A percentile compares a stretch with the other conserved stretches of the same genome.
Conservation (phyloP, 2,329 filamentous ascomycete species). For the Nemania abortiva region DNA sequence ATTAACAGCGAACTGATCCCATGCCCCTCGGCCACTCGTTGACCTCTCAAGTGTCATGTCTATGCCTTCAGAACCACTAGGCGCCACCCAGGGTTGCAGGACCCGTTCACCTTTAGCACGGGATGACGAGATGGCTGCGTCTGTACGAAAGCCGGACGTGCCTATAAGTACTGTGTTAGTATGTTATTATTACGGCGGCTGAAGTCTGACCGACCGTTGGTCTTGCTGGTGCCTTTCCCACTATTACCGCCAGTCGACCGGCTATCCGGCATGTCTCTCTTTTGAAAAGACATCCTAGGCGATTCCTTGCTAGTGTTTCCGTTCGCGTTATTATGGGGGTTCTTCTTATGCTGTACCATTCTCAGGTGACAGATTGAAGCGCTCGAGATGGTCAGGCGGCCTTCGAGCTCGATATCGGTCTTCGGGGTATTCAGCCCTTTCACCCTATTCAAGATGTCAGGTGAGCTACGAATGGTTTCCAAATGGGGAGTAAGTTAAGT, state of each 20-base stretch:
- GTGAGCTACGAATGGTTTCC: slow-evolving; percentile 39
- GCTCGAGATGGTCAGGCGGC: slow-evolving; percentile 37
- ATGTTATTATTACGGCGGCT: slow-evolving; percentile 20
- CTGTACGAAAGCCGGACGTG: slow-evolving; percentile 81
- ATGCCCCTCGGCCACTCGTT: slow-evolving; percentile 61
- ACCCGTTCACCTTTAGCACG: slow-evolving; percentile 77
- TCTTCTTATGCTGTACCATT: slow-evolving; percentile 54
- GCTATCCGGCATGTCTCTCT: slow-evolving; percentile 48
- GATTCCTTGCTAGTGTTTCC: slow-evolving; percentile 50
- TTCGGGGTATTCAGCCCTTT: slow-evolving; percentile 44
- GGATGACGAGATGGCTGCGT: slow-evolving; percentile 85
- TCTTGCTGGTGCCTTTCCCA: slow-evolving; percentile 54
- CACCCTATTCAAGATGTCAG: slow-evolving; percentile 41
- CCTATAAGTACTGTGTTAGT: slow-evolving; percentile 60
- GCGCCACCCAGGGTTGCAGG: slow-evolving; percentile 82
- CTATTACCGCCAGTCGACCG: slow-evolving; percentile 46
- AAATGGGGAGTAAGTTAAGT: slow-evolving; percentile 17
- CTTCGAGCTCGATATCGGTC: slow-evolving; percentile 44
- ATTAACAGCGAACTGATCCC: slow-evolving; percentile 96
- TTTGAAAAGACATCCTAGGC: slow-evolving; percentile 49
- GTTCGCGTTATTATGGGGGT: slow-evolving; percentile 47
- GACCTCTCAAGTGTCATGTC: slow-evolving; percentile 78
- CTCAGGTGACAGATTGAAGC: slow-evolving; percentile 46
- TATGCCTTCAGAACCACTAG: slow-evolving; percentile 70
- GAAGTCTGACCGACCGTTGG: slow-evolving; percentile 55